Base-by-base conservation (phyloP, 768 basidiomycete genomes). In the Ephemerocybe angulata region DNA sequence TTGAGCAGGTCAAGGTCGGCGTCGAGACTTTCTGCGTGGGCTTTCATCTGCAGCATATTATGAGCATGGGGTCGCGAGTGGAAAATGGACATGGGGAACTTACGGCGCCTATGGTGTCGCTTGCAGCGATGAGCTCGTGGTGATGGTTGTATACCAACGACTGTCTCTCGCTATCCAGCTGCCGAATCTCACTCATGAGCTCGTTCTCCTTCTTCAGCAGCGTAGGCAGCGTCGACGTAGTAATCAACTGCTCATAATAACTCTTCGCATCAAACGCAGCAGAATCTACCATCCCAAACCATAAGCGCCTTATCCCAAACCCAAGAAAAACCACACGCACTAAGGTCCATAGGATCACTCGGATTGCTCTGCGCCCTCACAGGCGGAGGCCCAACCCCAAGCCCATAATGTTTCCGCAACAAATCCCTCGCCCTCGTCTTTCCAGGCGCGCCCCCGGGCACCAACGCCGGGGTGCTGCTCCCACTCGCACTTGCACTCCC, bases 121-220 rank as follows among this genome's bases (percentile, higher is more conserved):
- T 92, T 2, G 94, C 94, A 1, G 91, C 90, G 49, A 97, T 94
- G 19, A 97, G 85, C 60, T 97, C 94, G 56, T 94, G 92, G 63
- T 97, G 94, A 64, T 95, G 93, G 62, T 95, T 93, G 66, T 97
- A 97, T 11, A 97, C 93, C 41, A 97, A 76, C 8, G 89, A 88
- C 68, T 97, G 93, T 22, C 91, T 76, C 63, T 96, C 93, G 63
- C 87, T 84, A 54, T 96, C 92, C 13, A 97, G 72, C 58, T 92
- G 83, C 29, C 90, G 79, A 56, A 97, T 95, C 68, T 96, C 94
- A 33, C 78, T 77, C 13, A 92, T 69, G 8, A 96, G 76, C 44
- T 95, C 92, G 53, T 91, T 93, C 70, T 93, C 90, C 50, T 80
- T 77, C 69, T 85, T 90, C 11, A 97, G 72, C 4, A 97, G 74